These are phyloP conservation scores for Debaryomyces maramus DNA, from an alignment of 805 yeast genomes.

Conservation along the genomic window DNA sequence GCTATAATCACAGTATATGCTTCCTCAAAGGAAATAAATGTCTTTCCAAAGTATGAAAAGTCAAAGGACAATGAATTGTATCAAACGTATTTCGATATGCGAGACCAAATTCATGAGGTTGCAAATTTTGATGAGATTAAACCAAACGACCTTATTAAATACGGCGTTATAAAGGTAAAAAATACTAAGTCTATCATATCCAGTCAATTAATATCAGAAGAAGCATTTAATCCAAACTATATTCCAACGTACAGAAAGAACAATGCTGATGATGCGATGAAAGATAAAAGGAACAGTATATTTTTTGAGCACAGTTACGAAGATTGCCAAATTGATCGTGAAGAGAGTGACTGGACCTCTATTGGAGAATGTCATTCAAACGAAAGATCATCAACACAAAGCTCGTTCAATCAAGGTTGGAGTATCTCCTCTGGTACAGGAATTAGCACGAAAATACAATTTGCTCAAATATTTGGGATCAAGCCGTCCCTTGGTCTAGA, in stretches of 20 bases:
- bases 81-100: conserved; percentile 8
- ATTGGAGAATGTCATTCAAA: conserved; percentile 12
- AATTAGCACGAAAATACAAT: conserved; percentile 6
- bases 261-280: not conserved
- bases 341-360: conserved; percentile 10
- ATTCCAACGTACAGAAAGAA: conserved; percentile 5
- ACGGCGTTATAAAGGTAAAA: conserved; percentile 13
- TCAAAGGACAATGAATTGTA: not conserved
- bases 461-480: conserved; percentile 10
- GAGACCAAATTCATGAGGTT: conserved; percentile 9
- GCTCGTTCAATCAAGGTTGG: conserved; percentile 15
- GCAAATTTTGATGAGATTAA: conserved; percentile 10
- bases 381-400: conserved; percentile 6
- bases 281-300: conserved; percentile 2
- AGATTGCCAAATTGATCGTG: not conserved
- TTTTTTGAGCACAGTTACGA: conserved; percentile 10
- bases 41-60: no score
- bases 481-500: conserved; percentile 8
- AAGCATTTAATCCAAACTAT: conserved; percentile 11
- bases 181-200: conserved; percentile 13
- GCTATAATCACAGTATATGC: no score
- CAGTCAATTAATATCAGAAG: conserved; percentile 9
- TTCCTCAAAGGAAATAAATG: no score
- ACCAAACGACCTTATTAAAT: conserved; percentile 9
- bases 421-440: conserved; percentile 9